A percentile compares a stretch with the other conserved stretches of the same genome.
Conservation (phyloP, 208 protist genomes). For the Balamuthia mandrillaris region DNA sequence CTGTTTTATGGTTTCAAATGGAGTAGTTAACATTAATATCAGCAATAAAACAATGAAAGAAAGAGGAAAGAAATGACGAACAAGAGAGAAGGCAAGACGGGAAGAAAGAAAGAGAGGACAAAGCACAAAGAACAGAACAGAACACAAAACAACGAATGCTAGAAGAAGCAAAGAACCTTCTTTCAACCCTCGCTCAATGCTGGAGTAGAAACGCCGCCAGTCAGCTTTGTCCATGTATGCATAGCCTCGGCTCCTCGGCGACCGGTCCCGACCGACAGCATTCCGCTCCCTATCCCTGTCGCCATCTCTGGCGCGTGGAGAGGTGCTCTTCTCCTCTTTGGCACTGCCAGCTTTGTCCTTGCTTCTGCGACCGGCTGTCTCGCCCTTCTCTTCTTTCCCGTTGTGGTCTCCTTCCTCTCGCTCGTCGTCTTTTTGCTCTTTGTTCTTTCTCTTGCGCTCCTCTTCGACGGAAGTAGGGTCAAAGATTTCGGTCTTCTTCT, state of each 20-base stretch:
- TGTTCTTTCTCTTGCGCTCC: too few relatives aligned
- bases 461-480: too few relatives aligned
- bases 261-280: too few relatives aligned
- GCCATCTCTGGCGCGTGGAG: too few relatives aligned
- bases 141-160: background rate
- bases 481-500: too few relatives aligned
- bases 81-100: background rate
- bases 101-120: background rate
- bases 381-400: too few relatives aligned
- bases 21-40: background rate
- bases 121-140: background rate
- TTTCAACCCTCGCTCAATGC: background rate
- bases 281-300: too few relatives aligned
- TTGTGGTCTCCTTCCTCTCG: too few relatives aligned
- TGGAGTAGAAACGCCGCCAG: conserved; percentile 11
- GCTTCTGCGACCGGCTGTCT: too few relatives aligned
- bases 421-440: too few relatives aligned
- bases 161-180: background rate
- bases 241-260: background rate
- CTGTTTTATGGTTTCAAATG: background rate
- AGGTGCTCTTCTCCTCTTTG: too few relatives aligned
- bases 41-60: background rate
- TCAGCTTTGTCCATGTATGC: conserved; percentile 19
- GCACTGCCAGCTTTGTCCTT: too few relatives aligned
- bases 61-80: background rate